These are phyloP conservation scores for Pinus albicaulis DNA, from an alignment of 75 land plant species.

Conservation along the genomic window DNA sequence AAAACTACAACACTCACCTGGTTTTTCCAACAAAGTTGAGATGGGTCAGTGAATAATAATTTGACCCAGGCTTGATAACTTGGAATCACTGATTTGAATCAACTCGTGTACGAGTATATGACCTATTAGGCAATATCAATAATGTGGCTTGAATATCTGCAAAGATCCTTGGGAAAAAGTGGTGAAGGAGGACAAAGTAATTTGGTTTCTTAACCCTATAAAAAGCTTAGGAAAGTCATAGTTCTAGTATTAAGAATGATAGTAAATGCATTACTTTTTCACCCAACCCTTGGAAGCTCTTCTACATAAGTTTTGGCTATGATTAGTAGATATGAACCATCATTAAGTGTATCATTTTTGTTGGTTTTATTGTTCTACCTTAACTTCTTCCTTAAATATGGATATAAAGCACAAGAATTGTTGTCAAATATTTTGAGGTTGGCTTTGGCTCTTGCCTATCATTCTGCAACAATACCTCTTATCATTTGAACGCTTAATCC, in stretches of 20 bases:
- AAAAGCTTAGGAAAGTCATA: conserved; percentile 21
- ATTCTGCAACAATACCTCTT: conserved; percentile 52
- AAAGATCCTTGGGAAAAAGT: not conserved
- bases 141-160: conserved; percentile 7
- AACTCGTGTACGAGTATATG: not conserved
- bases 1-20: no score
- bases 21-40: no score
- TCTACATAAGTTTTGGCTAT: conserved; percentile 48
- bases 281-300: conserved; percentile 28
- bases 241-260: conserved; percentile 31
- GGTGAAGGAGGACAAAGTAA: not conserved
- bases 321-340: conserved; percentile 39
- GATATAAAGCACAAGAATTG: conserved; percentile 14
- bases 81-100: conserved; percentile 1
- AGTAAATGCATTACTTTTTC: conserved; percentile 6
- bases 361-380: conserved; percentile 50
- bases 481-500: conserved; percentile 59
- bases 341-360: conserved; percentile 45
- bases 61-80: conserved; percentile 8
- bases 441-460: conserved; percentile 55
- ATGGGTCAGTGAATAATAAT: no score
- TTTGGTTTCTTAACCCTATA: not conserved
- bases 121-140: not conserved
- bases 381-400: conserved; percentile 27
- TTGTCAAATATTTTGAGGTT: conserved; percentile 46